phyloP scores from a whole-genome alignment of 2,329 filamentous ascomycete species.

The Diaporthe humulicola region DNA sequence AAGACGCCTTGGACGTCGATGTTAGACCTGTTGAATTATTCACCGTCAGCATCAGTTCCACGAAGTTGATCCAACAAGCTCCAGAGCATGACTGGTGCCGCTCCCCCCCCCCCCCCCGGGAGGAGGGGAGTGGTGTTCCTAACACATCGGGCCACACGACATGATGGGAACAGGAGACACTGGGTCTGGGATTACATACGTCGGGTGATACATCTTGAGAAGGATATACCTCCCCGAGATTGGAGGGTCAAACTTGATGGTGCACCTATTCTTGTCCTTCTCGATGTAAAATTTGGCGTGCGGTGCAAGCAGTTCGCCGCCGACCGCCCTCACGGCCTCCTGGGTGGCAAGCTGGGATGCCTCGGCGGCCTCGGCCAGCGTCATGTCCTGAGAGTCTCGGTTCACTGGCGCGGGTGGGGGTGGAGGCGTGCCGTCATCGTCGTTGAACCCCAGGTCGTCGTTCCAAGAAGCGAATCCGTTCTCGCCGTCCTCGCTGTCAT shows the following conservation, averaged over 20 bases:
- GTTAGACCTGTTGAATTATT: constrained; percentile 58
- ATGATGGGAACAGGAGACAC: not conserved
- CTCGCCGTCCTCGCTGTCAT: constrained; percentile 55
- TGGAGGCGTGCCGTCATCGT: constrained; percentile 43
- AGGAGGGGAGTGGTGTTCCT: not conserved
- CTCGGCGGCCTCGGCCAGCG: constrained; percentile 57
- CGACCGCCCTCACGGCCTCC: constrained; percentile 68
- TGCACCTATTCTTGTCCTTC: constrained; percentile 85
- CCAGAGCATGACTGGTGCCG: not conserved
- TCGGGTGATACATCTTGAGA: constrained; percentile 83
- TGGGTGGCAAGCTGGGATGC: constrained; percentile 67
- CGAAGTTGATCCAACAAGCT: not conserved
- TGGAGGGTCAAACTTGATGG: constrained; percentile 86
- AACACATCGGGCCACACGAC: not conserved
- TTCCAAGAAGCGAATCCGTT: constrained; percentile 45
- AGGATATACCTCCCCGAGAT: constrained; percentile 87
- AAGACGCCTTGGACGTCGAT: constrained; percentile 93
- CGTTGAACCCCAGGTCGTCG: constrained; percentile 47
- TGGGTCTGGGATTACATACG: constrained; percentile 46
- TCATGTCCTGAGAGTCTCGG: constrained; percentile 46
- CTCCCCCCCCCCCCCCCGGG: too few species aligned
- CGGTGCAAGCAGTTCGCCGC: constrained; percentile 75
- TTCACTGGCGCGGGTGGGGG: constrained; percentile 44
- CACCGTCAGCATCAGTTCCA: not conserved
- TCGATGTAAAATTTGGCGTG: constrained; percentile 89